phyloP scores from a whole-genome alignment of 2,329 filamentous ascomycete species.

The Sclerotinia glacialis region DNA sequence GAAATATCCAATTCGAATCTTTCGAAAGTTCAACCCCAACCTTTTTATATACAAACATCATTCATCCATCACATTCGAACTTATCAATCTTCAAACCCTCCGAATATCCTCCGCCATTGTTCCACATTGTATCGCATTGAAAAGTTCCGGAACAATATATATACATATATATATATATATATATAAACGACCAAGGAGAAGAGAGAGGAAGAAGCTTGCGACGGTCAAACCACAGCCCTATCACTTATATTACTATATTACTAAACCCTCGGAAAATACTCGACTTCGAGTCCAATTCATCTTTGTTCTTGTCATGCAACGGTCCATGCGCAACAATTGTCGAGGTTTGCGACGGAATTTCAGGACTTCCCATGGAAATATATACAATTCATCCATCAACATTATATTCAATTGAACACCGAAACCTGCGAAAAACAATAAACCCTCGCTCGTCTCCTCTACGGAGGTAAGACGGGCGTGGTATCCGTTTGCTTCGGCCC shows the following conservation, averaged over 20 bases:
- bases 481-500: slow-evolving; percentile 7
- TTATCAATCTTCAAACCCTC: slow-evolving; percentile 14
- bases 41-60: not conserved
- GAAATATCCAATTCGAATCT: not conserved
- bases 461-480: slow-evolving; percentile 39
- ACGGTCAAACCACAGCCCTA: not conserved
- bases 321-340: slow-evolving; percentile 27
- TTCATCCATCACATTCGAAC: not conserved
- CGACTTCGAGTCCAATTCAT: slow-evolving; percentile 25
- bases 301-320: slow-evolving; percentile 30
- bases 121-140: not conserved
- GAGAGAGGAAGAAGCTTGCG: not conserved
- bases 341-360: slow-evolving; percentile 14
- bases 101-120: not conserved
- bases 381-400: slow-evolving; percentile 25
- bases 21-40: not conserved
- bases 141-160: slow-evolving; percentile 10
- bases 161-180: too few relatives aligned
- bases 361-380: slow-evolving; percentile 29
- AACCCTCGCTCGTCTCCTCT: slow-evolving; percentile 40
- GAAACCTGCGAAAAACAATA: slow-evolving; percentile 22
- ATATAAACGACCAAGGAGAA: too few relatives aligned
- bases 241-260: not conserved
- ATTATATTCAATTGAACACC: not conserved
- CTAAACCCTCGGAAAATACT: not conserved